Percentiles rank a stretch among this genome's conserved stretches.
These are phyloP conservation scores for Trichothecium sympodiale DNA, from an alignment of 2,329 filamentous ascomycete genomes.

Conservation along the genomic window DNA sequence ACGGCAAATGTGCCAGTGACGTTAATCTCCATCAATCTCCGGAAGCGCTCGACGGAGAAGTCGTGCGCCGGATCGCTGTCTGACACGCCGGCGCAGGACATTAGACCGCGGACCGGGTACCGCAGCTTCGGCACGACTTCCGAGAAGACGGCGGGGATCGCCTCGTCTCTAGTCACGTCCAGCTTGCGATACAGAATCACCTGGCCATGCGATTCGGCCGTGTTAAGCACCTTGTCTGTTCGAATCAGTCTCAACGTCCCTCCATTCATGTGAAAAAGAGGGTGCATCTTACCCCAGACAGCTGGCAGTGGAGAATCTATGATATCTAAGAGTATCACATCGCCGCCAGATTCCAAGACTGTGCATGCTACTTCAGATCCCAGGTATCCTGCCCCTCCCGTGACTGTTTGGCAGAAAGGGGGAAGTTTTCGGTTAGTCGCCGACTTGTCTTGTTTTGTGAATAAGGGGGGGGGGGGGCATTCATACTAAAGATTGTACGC, in stretches of 20 bases:
- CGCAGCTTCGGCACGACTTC: constrained; percentile 8
- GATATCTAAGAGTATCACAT: constrained; percentile 19
- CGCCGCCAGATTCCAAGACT: constrained; percentile 19
- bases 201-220: constrained; percentile 4
- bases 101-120: constrained; percentile 18
- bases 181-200: constrained; percentile 11
- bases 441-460: constrained; percentile 1
- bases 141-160: constrained; percentile 8
- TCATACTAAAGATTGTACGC: neutral
- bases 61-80: constrained; percentile 14
- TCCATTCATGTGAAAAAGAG: neutral
- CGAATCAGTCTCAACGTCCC: neutral
- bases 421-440: too few species aligned
- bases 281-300: constrained; percentile 10
- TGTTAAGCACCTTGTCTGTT: neutral
- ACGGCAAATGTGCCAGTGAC: constrained; percentile 23
- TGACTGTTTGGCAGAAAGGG: too few species aligned
- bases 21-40: constrained; percentile 2
- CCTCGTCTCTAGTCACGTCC: constrained; percentile 12
- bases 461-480: too few species aligned
- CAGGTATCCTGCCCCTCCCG: neutral
- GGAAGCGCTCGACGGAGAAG: constrained; percentile 12
- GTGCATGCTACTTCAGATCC: neutral
- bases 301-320: constrained; percentile 5
- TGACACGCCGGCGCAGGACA: constrained; percentile 20